These are phyloP conservation scores for Kurtzmaniella quercitrusa DNA, from an alignment of 1,139 yeast genomes.

Conservation along the genomic window DNA sequence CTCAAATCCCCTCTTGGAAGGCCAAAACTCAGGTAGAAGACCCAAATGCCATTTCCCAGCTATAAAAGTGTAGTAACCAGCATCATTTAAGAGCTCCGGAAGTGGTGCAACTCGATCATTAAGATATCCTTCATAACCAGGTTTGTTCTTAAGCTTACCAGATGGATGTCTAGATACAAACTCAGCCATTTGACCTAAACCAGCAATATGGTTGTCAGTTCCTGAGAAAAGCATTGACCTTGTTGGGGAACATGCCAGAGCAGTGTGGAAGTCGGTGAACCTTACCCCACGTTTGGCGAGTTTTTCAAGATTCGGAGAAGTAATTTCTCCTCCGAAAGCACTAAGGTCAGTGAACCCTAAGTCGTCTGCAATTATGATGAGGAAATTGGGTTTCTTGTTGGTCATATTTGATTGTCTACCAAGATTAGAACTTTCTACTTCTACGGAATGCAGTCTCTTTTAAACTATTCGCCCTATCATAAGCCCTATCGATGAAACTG, in stretches of 20 bases:
- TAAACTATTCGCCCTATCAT: background rate
- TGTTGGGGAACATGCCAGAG: conserved; percentile 64
- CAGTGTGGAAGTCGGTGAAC: conserved; percentile 58
- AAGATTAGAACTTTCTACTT: background rate
- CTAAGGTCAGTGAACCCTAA: conserved; percentile 57
- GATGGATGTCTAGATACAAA: conserved; percentile 30
- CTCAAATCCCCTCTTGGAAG: conserved; percentile 48
- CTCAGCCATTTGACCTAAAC: conserved; percentile 58
- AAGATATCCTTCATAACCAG: conserved; percentile 56
- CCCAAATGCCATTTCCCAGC: conserved; percentile 64
- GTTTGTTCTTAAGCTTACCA: conserved; percentile 38
- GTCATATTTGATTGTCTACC: background rate
- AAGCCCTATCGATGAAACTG: background rate
- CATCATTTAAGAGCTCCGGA: conserved; percentile 47
- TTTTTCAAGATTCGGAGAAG: conserved; percentile 48
- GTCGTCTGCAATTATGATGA: conserved; percentile 59
- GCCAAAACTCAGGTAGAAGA: conserved; percentile 45
- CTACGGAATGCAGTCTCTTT: background rate
- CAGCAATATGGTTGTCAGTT: conserved; percentile 59
- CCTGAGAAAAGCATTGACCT: conserved; percentile 60
- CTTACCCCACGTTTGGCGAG: conserved; percentile 43
- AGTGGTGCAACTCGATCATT: conserved; percentile 50
- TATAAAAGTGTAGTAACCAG: conserved; percentile 43
- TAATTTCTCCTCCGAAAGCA: conserved; percentile 57
- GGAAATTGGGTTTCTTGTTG: conserved; percentile 36